Evolutionary conservation across 495 filamentous ascomycete genomes (phyloP).

Genomic region (Elasticomyces elasticus): DNA sequence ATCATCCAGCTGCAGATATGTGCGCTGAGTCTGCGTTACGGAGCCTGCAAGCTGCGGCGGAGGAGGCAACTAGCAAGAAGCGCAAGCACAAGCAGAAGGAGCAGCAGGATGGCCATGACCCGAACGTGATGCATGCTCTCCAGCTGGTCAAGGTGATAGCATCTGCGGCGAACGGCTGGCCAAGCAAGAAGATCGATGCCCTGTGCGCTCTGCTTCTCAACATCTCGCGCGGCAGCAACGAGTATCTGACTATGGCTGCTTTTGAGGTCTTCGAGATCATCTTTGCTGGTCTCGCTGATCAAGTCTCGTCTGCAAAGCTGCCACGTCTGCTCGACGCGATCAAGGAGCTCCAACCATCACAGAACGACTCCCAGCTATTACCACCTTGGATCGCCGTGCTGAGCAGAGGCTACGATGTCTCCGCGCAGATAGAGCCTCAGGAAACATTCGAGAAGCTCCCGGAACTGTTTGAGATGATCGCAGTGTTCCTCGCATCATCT

Average conservation of each 20-base stretch:
- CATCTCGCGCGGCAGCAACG: slow-evolving; percentile 78
- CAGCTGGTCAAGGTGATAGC: slow-evolving; percentile 86
- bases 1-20: slow-evolving; percentile 91
- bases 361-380: slow-evolving; percentile 83
- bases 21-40: slow-evolving; percentile 81
- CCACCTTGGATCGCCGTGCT: slow-evolving; percentile 95
- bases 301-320: slow-evolving; percentile 76
- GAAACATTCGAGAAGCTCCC: slow-evolving; percentile 85
- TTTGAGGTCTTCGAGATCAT: slow-evolving; percentile 97
- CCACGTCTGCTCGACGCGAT: slow-evolving; percentile 80
- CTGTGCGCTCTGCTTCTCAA: slow-evolving; percentile 80
- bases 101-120: slow-evolving; percentile 52
- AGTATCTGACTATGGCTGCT: slow-evolving; percentile 88
- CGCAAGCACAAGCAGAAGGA: slow-evolving; percentile 45
- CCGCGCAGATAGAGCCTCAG: slow-evolving; percentile 70
- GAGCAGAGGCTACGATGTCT: slow-evolving; percentile 88
- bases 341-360: slow-evolving; percentile 74
- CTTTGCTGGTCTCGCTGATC: slow-evolving; percentile 79
- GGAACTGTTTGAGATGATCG: slow-evolving; percentile 64
- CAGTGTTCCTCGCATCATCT: slow-evolving; percentile 69
- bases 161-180: slow-evolving; percentile 81
- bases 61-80: slow-evolving; percentile 54
- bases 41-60: slow-evolving; percentile 60
- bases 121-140: slow-evolving; percentile 76
- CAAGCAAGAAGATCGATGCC: slow-evolving; percentile 86